These are phyloP conservation scores for Starmerella bombicola DNA, from an alignment of 805 yeast species.

Conservation along the genomic window DNA sequence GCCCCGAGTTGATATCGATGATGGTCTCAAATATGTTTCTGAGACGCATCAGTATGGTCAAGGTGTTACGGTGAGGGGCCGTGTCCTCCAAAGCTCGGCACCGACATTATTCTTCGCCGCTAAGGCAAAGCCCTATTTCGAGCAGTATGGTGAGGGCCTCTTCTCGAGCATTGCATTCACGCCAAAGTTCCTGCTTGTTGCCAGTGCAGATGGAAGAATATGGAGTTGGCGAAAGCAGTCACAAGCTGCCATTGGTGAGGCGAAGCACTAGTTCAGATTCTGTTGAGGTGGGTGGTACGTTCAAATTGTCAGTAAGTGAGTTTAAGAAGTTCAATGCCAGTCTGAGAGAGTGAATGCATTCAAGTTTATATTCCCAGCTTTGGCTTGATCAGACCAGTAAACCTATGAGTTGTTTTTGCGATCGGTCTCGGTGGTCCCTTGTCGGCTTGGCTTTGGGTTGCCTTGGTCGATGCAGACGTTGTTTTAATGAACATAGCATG, in stretches of 20 bases:
- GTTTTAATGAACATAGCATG: too few relatives aligned
- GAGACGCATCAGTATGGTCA: slow-evolving; percentile 5
- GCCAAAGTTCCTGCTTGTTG: slow-evolving; percentile 20
- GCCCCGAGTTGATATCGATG: background rate
- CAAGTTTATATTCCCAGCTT: too few relatives aligned
- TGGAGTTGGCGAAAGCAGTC: slow-evolving; percentile 26
- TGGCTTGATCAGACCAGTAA: too few relatives aligned
- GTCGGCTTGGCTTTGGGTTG: too few relatives aligned
- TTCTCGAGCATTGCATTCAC: slow-evolving; percentile 24
- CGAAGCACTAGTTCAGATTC: too few relatives aligned
- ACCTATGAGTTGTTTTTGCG: too few relatives aligned
- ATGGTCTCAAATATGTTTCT: slow-evolving; percentile 3
- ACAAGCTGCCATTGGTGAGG: background rate
- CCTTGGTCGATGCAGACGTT: too few relatives aligned
- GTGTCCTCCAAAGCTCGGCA: slow-evolving; percentile 22
- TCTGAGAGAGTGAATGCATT: too few relatives aligned
- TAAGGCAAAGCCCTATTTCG: slow-evolving; percentile 20
- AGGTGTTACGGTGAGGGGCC: slow-evolving; percentile 19
- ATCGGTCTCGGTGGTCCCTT: too few relatives aligned
- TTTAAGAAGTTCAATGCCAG: too few relatives aligned
- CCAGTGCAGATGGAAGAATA: slow-evolving; percentile 27
- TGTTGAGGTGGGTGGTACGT: too few relatives aligned
- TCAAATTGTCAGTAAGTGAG: too few relatives aligned
- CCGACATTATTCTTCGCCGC: slow-evolving; percentile 25
- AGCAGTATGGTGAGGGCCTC: slow-evolving; percentile 23